phyloP scores from a whole-genome alignment of 2,329 filamentous ascomycete genomes.

The Xylariaceae sp. region DNA sequence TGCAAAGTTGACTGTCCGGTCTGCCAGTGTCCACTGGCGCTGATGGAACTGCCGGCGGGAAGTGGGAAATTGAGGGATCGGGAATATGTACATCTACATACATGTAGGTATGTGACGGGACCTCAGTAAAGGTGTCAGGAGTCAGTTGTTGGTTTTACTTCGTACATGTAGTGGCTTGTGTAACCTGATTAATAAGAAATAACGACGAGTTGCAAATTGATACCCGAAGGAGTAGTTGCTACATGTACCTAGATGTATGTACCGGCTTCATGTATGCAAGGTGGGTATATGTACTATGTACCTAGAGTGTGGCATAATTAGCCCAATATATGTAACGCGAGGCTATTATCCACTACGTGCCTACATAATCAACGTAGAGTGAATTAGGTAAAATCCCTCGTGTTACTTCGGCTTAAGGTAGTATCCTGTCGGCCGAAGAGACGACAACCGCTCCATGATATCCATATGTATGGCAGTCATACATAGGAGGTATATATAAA shows the following conservation, averaged over 20 bases:
- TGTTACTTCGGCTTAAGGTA: background rate
- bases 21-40: background rate
- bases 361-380: background rate
- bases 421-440: background rate
- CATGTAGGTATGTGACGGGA: background rate
- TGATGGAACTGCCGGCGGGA: background rate
- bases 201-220: slow-evolving; percentile 22
- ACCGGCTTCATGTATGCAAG: background rate
- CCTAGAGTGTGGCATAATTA: too few relatives aligned
- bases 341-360: too few relatives aligned
- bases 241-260: background rate
- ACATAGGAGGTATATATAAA: too few relatives aligned
- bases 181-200: slow-evolving; percentile 22
- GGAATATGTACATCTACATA: background rate
- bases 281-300: too few relatives aligned
- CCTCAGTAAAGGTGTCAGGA: background rate
- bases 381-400: background rate
- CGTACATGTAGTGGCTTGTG: slow-evolving; percentile 12
- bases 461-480: too few relatives aligned
- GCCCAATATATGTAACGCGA: too few relatives aligned
- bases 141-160: background rate
- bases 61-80: background rate
- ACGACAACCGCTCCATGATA: background rate
- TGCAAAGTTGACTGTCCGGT: too few relatives aligned
- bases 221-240: slow-evolving; percentile 16